Percentiles rank a stretch among this genome's conserved stretches.
phyloP scores from a whole-genome alignment of 2,329 filamentous ascomycete species.

The Neurospora crassa region DNA sequence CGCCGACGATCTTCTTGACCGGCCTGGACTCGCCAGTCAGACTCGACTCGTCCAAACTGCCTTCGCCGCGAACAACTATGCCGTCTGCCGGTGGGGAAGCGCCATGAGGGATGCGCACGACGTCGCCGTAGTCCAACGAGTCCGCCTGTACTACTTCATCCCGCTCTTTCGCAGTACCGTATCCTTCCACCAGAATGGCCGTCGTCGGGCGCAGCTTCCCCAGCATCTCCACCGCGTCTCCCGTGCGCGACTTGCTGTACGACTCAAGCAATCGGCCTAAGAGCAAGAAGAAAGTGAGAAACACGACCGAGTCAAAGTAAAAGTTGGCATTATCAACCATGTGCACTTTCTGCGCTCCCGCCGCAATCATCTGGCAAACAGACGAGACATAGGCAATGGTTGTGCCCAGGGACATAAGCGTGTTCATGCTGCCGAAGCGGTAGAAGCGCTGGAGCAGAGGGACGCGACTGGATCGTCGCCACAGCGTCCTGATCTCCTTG shows the following conservation, averaged over 20 bases:
- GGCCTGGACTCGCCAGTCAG: slow-evolving; percentile 70
- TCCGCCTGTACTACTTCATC: slow-evolving; percentile 47
- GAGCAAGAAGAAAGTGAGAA: slow-evolving; percentile 81
- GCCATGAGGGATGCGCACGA: slow-evolving; percentile 67
- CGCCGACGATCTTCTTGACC: slow-evolving; percentile 53
- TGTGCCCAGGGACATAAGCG: slow-evolving; percentile 82
- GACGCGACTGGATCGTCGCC: slow-evolving; percentile 64
- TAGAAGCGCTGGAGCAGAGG: slow-evolving; percentile 70
- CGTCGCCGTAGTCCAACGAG: slow-evolving; percentile 63
- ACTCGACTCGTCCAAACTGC: slow-evolving; percentile 79
- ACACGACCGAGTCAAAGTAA: slow-evolving; percentile 91
- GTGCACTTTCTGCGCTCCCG: slow-evolving; percentile 31
- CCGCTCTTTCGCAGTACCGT: slow-evolving; percentile 25
- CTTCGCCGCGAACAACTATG: slow-evolving; percentile 49
- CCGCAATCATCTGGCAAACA: slow-evolving; percentile 63
- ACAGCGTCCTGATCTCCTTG: slow-evolving; percentile 69
- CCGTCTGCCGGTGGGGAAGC: slow-evolving; percentile 81
- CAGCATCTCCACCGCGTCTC: slow-evolving; percentile 73
- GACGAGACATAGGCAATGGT: slow-evolving; percentile 82
- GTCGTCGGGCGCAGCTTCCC: slow-evolving; percentile 69
- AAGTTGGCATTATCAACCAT: slow-evolving; percentile 41
- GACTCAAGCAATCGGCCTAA: slow-evolving; percentile 67
- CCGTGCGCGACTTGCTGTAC: slow-evolving; percentile 85
- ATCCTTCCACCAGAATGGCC: slow-evolving; percentile 56
- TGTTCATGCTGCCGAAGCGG: slow-evolving; percentile 95